Conservation (phyloP, 2,329 filamentous ascomycete species). For the Rhinocladiella similis region DNA sequence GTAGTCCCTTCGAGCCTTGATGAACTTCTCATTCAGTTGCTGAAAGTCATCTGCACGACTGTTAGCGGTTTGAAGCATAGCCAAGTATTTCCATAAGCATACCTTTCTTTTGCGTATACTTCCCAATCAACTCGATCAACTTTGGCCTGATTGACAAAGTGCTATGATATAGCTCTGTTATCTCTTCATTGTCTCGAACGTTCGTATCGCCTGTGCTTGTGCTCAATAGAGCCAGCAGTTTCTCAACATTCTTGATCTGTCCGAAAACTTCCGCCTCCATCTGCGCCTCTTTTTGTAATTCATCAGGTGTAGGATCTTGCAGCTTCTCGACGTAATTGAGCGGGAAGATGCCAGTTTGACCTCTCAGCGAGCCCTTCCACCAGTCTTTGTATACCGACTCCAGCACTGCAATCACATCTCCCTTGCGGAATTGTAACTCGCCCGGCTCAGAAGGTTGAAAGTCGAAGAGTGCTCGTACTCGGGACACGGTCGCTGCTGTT, state of each 20-base stretch:
- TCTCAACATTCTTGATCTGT: conserved; percentile 76
- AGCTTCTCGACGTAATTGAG: conserved; percentile 99
- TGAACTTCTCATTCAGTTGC: conserved; percentile 98
- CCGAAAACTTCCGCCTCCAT: conserved; percentile 85
- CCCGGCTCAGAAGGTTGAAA: conserved; percentile 92
- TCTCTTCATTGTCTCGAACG: conserved; percentile 94
- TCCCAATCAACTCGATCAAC: conserved; percentile 95
- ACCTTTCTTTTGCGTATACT: conserved; percentile 99
- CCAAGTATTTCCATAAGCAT: conserved; percentile 27
- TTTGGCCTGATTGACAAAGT: conserved; percentile 94
- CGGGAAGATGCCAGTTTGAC: conserved; percentile 95
- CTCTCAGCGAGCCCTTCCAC: conserved; percentile 95
- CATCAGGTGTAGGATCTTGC: conserved; percentile 88
- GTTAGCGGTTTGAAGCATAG: conserved; percentile 30
- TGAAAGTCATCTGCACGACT: conserved; percentile 81
- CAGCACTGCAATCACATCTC: conserved; percentile 93
- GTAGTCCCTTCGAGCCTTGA: conserved; percentile 96
- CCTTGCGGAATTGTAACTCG: conserved; percentile 93
- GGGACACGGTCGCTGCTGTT: conserved; percentile 92
- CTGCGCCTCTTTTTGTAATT: conserved; percentile 90
- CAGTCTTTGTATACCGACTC: conserved; percentile 99
- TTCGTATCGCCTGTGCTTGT: conserved; percentile 77
- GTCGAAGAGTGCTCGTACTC: conserved; percentile 90
- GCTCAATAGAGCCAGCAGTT: conserved; percentile 84
- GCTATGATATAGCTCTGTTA: conserved; percentile 85